phyloP scores from a whole-genome alignment of 2,329 filamentous ascomycete genomes.

The Colletotrichum aenigma region DNA sequence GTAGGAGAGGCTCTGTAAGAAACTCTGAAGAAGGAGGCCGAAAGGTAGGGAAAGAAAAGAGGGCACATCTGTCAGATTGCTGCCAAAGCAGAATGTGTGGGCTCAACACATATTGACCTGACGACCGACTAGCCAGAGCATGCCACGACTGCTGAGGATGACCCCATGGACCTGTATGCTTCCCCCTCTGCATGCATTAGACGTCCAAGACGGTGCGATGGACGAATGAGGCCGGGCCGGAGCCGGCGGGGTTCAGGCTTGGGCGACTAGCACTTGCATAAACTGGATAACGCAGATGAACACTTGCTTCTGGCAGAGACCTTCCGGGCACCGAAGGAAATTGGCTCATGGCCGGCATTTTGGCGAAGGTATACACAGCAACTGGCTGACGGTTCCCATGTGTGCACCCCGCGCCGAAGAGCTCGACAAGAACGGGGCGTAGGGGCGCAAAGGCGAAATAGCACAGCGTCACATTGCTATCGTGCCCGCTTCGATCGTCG shows the following conservation, averaged over 20 bases:
- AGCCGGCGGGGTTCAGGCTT: slow-evolving; percentile 7
- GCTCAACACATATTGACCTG: slow-evolving; percentile 10
- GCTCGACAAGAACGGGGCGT: background rate
- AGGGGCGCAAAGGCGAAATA: background rate
- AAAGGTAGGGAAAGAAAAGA: background rate
- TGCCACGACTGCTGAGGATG: slow-evolving; percentile 37
- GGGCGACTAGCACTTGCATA: slow-evolving; percentile 16
- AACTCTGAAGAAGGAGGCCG: background rate
- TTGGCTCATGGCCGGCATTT: background rate
- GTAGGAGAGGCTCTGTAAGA: background rate
- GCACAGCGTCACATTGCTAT: background rate
- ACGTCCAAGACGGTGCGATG: background rate
- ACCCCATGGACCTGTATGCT: slow-evolving; percentile 18
- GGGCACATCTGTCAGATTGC: background rate
- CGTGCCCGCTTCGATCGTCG: background rate
- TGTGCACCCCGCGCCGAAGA: background rate
- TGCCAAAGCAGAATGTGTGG: slow-evolving; percentile 12
- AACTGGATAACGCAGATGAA: slow-evolving; percentile 6
- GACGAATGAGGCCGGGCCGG: slow-evolving; percentile 19
- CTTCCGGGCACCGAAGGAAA: background rate
- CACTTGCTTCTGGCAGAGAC: background rate
- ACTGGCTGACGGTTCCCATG: background rate
- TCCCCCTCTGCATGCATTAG: slow-evolving; percentile 29
- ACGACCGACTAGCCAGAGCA: slow-evolving; percentile 32
- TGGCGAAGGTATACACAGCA: background rate